These are phyloP conservation scores for Aspergillus bridgeri DNA, from an alignment of 495 filamentous ascomycete species.

Conservation along the genomic window DNA sequence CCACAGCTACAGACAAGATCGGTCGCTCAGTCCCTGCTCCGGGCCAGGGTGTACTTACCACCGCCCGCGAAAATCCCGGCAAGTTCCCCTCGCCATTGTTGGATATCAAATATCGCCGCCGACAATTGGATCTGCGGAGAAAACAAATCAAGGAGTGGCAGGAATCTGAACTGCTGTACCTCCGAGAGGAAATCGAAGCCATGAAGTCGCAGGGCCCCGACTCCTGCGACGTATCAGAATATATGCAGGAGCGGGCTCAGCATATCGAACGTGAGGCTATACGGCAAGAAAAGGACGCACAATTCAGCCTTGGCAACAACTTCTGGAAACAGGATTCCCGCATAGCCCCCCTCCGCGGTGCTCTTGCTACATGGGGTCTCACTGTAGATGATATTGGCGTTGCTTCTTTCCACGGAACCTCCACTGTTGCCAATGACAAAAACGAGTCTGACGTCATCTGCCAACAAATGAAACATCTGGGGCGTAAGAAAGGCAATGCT, in stretches of 20 bases:
- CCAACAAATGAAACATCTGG: conserved; percentile 93
- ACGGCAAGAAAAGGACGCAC: conserved; percentile 86
- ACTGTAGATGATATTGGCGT: conserved; percentile 95
- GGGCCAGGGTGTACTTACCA: conserved; percentile 96
- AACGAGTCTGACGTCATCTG: conserved; percentile 98
- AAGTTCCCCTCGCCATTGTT: conserved; percentile 93
- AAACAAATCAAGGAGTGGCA: conserved; percentile 94
- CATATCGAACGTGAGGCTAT: conserved; percentile 88
- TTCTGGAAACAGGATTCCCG: conserved; percentile 96
- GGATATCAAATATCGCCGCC: conserved; percentile 93
- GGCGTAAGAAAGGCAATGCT: conserved; percentile 92
- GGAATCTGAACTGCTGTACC: conserved; percentile 86
- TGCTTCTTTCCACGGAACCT: conserved; percentile 98
- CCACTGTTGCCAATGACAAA: conserved; percentile 98
- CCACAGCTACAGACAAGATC: conserved; percentile 99
- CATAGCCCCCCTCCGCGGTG: conserved; percentile 92
- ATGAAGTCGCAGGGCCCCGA: conserved; percentile 74
- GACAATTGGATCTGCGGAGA: conserved; percentile 89
- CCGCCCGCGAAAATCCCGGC: conserved; percentile 82
- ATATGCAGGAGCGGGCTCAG: conserved; percentile 74
- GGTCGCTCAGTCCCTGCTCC: conserved; percentile 95
- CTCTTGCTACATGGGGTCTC: conserved; percentile 94
- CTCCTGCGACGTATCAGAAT: conserved; percentile 74
- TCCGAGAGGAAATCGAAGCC: conserved; percentile 85
- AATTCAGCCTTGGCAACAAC: conserved; percentile 88